Evolutionary conservation across 208 protist genomes (phyloP), one percentile per base, ranked within the genome.

Genomic region (Herpetomonas samuelpessoai): DNA sequence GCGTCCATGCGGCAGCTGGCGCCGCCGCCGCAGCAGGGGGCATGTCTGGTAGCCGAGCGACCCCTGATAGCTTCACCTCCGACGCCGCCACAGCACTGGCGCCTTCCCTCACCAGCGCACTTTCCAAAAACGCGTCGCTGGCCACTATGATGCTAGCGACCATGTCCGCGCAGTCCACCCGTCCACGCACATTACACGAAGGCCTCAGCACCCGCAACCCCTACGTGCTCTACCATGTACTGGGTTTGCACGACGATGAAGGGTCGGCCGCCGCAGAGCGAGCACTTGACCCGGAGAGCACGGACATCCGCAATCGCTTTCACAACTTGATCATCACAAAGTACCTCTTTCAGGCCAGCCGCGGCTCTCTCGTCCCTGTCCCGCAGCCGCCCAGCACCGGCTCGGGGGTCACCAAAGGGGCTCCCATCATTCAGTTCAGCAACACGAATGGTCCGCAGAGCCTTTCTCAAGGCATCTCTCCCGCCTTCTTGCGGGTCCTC

Each of bases 211-310:
- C 48, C 18, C 38, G 67, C 14, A 92, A 83, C 44, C 68, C 79
- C 1, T 79, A 72, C 19, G 47, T 72, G 14, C 71, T 86, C 27
- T 92, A 87, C 41, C 76, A 92, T 59, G 55, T 89, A 1, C 65
- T 92, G 2, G 85, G 85, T 1, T 65, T 92, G 24, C 81, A 84
- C 62, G 85, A 92, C 58, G 79, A 92, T 50, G 81, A 87, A 35
- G 73, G 73, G 12, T 72, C 68, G 9, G 71, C 73, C 25, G 55
- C 73, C 2, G 68, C 71, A 50, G 81, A 83, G 64, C 78, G 74
- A 1, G 31, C 54, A 48, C 63, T 83, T 12, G 70, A 86, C 27
- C 30, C 64, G 3, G 73, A 86, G 48, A 67, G 39, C 62, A 76
- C 62, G 4, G 54, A 61, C 25, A 57, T 79, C 30, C 78, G 85